Percentiles rank a stretch among this genome's conserved stretches.
Conservation (phyloP, 768 basidiomycete genomes). For the Amylocystis lapponica region DNA sequence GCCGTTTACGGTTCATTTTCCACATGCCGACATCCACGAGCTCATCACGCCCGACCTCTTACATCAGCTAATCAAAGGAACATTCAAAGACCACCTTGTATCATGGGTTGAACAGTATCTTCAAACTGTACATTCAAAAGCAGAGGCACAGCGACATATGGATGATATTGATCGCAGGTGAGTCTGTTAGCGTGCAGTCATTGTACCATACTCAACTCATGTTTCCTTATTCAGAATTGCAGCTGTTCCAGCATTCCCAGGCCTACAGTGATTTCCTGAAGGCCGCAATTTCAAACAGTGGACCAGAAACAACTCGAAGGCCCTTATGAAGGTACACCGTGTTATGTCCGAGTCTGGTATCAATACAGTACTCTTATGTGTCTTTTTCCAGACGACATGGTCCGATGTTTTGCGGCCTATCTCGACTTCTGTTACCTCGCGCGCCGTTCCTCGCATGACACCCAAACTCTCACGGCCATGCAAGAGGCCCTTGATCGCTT, state of each 20-base stretch:
- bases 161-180: constrained; percentile 14
- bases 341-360: not conserved
- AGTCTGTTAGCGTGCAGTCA: not conserved
- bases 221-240: too few relatives aligned
- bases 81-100: constrained; percentile 32
- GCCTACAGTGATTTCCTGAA: constrained; percentile 10
- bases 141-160: not conserved
- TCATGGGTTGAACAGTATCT: constrained; percentile 28
- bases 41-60: constrained; percentile 25
- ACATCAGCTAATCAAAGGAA: constrained; percentile 29
- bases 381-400: constrained; percentile 14
- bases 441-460: constrained; percentile 1
- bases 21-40: constrained; percentile 27
- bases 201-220: too few relatives aligned
- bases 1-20: constrained; percentile 31
- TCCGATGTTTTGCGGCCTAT: too few relatives aligned
- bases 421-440: constrained; percentile 19
- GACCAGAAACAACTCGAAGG: not conserved
- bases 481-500: constrained; percentile 10
- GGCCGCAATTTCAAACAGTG: not conserved
- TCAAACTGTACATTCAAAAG: not conserved
- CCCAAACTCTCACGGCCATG: constrained; percentile 3
- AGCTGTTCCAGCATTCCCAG: too few relatives aligned
- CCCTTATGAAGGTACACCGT: constrained; percentile 18
- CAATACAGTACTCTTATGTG: constrained; percentile 8